phyloP scores from a whole-genome alignment of 1,284 basidiomycete genomes.

The Polyporus tsugae region DNA sequence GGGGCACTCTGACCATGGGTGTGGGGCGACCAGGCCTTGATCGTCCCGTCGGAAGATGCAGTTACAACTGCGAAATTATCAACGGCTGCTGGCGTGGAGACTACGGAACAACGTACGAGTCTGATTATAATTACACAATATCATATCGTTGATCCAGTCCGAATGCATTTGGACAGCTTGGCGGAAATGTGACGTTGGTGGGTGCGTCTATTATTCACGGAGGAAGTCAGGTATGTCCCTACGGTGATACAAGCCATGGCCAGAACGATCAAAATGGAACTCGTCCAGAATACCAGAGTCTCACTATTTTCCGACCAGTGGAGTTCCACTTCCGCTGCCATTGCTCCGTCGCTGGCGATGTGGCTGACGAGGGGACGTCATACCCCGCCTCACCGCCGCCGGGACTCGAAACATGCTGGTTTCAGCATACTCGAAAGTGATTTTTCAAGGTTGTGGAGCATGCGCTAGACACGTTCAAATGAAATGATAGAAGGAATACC shows the following conservation, averaged over 20 bases:
- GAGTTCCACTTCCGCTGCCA: no score
- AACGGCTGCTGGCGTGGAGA: background rate
- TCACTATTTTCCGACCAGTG: no score
- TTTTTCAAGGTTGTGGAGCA: no score
- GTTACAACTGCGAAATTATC: constrained; percentile 75
- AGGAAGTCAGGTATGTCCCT: background rate
- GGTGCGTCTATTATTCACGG: constrained; percentile 25
- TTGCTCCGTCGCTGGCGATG: no score
- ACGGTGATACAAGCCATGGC: no score
- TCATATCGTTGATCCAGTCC: constrained; percentile 97
- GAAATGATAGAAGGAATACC: no score
- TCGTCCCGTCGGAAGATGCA: constrained; percentile 94
- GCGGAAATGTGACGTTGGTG: constrained; percentile 61
- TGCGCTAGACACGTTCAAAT: no score
- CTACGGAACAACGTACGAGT: constrained; percentile 61
- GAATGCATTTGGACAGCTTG: constrained; percentile 88
- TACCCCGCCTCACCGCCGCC: no score
- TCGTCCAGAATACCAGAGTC: no score
- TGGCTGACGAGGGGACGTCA: no score
- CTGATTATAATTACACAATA: constrained; percentile 93
- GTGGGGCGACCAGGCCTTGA: constrained; percentile 96
- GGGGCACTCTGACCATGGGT: constrained; percentile 47
- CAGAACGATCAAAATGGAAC: constrained; percentile 33
- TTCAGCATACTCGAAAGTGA: no score
- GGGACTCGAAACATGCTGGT: no score